Evolutionary conservation across 2,329 filamentous ascomycete genomes (phyloP).

Genomic region (Blastomyces silverae): DNA sequence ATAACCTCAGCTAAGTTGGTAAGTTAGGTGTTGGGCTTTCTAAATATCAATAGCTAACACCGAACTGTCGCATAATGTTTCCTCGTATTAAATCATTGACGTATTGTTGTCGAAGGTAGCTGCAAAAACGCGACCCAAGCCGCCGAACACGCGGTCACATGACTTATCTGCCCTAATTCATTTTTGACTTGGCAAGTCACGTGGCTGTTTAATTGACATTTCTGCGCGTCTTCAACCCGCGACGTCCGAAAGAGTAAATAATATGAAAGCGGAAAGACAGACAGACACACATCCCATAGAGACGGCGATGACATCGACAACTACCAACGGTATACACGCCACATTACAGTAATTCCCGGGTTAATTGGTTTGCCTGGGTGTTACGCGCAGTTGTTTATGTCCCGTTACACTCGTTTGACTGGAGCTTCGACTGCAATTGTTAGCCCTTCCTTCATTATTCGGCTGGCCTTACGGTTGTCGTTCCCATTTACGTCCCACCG

Average conservation of each 20-base stretch:
- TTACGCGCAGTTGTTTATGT: slow-evolving; percentile 5
- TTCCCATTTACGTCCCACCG: background rate
- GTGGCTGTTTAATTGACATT: background rate
- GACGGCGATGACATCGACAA: background rate
- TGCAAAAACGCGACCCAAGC: background rate
- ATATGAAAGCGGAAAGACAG: background rate
- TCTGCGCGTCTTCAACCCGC: slow-evolving; percentile 4
- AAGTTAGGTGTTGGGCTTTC: background rate
- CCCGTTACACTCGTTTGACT: slow-evolving; percentile 3
- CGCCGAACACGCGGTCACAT: background rate
- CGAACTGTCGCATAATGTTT: background rate
- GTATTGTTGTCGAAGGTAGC: background rate
- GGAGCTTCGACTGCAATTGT: slow-evolving; percentile 9
- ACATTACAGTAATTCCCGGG: background rate
- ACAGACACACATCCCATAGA: background rate
- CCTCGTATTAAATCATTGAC: background rate
- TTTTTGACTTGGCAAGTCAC: background rate
- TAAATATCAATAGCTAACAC: background rate
- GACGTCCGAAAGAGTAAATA: background rate
- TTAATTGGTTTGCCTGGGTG: background rate
- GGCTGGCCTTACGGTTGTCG: background rate
- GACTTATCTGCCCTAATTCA: background rate
- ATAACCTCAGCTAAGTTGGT: background rate
- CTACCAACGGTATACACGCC: background rate
- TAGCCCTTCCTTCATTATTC: background rate